phyloP scores from a whole-genome alignment of 2,329 filamentous ascomycete species.

The Xylariaceae sp. region DNA sequence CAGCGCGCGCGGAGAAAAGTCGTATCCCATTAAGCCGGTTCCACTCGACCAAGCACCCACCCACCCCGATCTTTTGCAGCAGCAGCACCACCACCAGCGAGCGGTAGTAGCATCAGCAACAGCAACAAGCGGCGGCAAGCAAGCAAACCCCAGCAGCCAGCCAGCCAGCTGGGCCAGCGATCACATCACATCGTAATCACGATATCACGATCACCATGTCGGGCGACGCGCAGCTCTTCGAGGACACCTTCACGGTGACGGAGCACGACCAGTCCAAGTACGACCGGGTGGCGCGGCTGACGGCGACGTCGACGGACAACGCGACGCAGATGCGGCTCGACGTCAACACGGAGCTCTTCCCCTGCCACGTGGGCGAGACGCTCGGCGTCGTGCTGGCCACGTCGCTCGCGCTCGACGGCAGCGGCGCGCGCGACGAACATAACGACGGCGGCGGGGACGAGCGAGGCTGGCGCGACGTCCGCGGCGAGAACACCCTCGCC shows the following conservation, averaged over 20 bases:
- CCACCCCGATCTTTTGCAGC: no score
- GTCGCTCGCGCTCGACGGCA: constrained; percentile 59
- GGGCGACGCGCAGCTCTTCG: constrained; percentile 86
- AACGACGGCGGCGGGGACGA: no score
- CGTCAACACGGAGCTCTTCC: constrained; percentile 90
- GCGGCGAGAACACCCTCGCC: constrained; percentile 54
- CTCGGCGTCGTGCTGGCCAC: constrained; percentile 77
- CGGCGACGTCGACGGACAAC: constrained; percentile 66
- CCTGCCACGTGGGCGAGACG: constrained; percentile 63
- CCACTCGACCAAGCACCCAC: no score
- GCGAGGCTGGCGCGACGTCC: constrained; percentile 72
- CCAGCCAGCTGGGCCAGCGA: no score
- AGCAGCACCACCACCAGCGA: no score
- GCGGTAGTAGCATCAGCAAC: no score
- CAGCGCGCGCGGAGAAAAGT: no score
- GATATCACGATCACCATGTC: no score
- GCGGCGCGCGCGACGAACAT: constrained; percentile 26
- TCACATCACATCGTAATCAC: no score
- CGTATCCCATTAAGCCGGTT: no score
- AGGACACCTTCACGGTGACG: constrained; percentile 82
- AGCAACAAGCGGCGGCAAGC: no score
- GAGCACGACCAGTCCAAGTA: constrained; percentile 80
- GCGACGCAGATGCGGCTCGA: constrained; percentile 76
- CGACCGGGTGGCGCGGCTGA: constrained; percentile 85
- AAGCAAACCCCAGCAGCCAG: neutral